Conservation (phyloP, 352 stramenopile genomes). For the Blastocystis sp. region DNA sequence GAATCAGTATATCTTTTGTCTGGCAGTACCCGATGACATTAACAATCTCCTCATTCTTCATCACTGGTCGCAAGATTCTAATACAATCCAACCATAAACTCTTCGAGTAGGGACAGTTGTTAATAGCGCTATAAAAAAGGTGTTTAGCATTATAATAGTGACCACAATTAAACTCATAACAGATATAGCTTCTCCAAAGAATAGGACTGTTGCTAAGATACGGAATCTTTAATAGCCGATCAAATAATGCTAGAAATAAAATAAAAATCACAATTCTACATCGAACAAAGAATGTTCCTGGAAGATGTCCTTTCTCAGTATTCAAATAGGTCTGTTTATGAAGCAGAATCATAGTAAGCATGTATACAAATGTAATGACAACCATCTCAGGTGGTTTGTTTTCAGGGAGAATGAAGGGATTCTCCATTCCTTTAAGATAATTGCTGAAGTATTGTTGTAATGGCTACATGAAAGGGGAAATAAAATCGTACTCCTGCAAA, state of each 20-base stretch:
- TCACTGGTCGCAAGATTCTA: slow-evolving; percentile 19
- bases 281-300: slow-evolving; percentile 18
- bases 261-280: neutral
- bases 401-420: slow-evolving; percentile 24
- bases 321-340: neutral
- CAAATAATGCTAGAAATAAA: slow-evolving; percentile 8
- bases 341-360: slow-evolving; percentile 19
- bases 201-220: slow-evolving; percentile 18
- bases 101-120: slow-evolving; percentile 46
- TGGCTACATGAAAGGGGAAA: neutral
- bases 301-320: neutral
- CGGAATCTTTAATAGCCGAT: slow-evolving; percentile 31
- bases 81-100: slow-evolving; percentile 33
- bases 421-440: slow-evolving; percentile 22
- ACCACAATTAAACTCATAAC: slow-evolving; percentile 35
- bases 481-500: neutral
- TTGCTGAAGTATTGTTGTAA: slow-evolving; percentile 32
- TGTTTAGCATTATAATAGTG: slow-evolving; percentile 48
- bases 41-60: slow-evolving; percentile 58
- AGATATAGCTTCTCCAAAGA: slow-evolving; percentile 36
- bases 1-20: slow-evolving; percentile 15
- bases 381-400: slow-evolving; percentile 42
- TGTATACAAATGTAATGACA: slow-evolving; percentile 1
- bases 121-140: slow-evolving; percentile 44
- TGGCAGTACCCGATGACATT: slow-evolving; percentile 26